Percentiles rank a stretch among this genome's conserved stretches.
Conservation (phyloP, 2,329 filamentous ascomycete species). For the Neofusicoccum laricinum region DNA sequence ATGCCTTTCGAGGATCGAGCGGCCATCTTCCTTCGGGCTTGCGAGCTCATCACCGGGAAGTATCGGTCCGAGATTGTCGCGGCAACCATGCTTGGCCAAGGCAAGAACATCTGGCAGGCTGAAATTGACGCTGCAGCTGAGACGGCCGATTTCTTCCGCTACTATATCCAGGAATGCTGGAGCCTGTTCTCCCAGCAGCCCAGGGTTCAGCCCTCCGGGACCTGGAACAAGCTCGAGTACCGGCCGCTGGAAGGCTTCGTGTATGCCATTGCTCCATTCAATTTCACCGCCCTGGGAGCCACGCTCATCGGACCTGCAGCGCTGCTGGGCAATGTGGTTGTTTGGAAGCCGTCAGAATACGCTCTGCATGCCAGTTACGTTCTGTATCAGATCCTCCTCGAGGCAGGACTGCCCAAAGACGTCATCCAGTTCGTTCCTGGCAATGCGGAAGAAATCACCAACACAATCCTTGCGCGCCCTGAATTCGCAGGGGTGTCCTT, state of each 20-base stretch:
- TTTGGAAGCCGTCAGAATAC: constrained; percentile 90
- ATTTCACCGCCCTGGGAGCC: constrained; percentile 91
- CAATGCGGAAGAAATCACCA: constrained; percentile 79
- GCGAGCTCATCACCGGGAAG: constrained; percentile 83
- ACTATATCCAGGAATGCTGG: constrained; percentile 63
- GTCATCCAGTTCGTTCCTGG: constrained; percentile 94
- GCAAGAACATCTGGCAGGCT: constrained; percentile 97
- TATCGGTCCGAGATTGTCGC: constrained; percentile 97
- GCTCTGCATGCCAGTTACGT: constrained; percentile 87
- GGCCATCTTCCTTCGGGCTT: constrained; percentile 91
- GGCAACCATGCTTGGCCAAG: constrained; percentile 90
- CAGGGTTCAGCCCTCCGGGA: constrained; percentile 47
- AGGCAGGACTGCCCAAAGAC: constrained; percentile 82
- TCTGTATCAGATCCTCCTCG: constrained; percentile 82
- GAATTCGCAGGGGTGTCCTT: constrained; percentile 91
- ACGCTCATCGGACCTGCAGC: constrained; percentile 82
- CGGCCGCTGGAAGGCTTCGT: constrained; percentile 93
- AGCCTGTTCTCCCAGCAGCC: not conserved
- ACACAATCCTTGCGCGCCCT: constrained; percentile 69
- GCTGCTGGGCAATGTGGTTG: constrained; percentile 86
- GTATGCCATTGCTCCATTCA: constrained; percentile 91
- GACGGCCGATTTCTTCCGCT: constrained; percentile 85
- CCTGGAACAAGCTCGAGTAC: constrained; percentile 60
- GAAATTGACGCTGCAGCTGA: constrained; percentile 97
- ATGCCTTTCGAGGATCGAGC: constrained; percentile 88